Evolutionary conservation across 805 yeast genomes (phyloP), one percentile per base, ranked within the genome.

Genomic region (Sugiyamaella lignohabitans): DNA sequence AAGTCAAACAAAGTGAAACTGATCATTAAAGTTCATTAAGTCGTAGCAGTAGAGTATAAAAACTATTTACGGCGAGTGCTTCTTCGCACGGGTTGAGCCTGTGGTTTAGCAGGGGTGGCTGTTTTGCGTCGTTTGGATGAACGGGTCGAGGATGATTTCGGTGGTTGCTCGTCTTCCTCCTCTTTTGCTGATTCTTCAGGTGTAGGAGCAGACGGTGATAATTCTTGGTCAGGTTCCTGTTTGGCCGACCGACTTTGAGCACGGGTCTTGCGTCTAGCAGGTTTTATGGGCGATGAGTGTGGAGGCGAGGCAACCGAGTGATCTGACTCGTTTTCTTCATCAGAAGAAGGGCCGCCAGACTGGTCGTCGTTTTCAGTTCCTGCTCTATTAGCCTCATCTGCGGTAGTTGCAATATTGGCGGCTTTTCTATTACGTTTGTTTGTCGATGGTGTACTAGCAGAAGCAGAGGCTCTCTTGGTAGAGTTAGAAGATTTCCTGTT

Each of bases 351-450:
- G 32, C 11, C n/a, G n/a, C n/a, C n/a, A n/a, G n/a, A 29, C 38
- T 46, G 30, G 5, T 54, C 40, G 32, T 45, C 54, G 19, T 46
- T 38, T 27, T 45, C 46, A 40, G 35, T 43, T 37, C 45, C 55
- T 20, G 49, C 40, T 4, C 50, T 52, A 23, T 49, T 54, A 20
- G 8, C 43, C 20, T 47, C 57, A 30, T 53, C 55, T 2, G 50
- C 59, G 14, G 23, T 47, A 22, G 17, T 19, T 30, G 42, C 44
- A 40, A 20, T 44, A 8, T 35, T 3, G 3, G 17, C 20, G n/a
- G 40, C 4, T 21, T 32, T 46, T 21, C 21, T 38, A 32, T 19
- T 18, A 19, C 43, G 43, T 42, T 41, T 40, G 6, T 41, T 18
- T 5, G 37, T 11, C 16, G 17, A 6, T 38, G 42, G 42, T 38